Base-by-base conservation (phyloP, 2,329 filamentous ascomycete genomes). In the Paraconiothyrium sp. region DNA sequence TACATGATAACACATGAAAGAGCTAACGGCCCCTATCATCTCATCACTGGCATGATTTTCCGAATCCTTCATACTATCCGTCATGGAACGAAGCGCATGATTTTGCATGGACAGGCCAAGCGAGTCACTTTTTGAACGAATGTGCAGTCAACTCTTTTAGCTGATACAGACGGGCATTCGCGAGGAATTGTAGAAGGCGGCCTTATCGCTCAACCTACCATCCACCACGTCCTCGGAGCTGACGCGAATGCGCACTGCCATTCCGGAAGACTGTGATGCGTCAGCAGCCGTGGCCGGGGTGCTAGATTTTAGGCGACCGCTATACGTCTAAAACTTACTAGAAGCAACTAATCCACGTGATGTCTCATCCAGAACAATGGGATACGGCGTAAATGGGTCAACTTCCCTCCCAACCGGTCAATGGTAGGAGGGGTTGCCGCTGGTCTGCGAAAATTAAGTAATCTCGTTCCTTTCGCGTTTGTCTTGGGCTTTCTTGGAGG, bases 1-100 rank as follows among this genome's bases (percentile, higher is more conserved):
- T 60, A 75, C 73, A 62, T 72, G 65, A 57, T 76, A 71, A 14
- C 69, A 71, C 67, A 72, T 73, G 20, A 75, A 72, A 2, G 70
- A 67, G 3, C 57, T 57, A 4, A 76, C 58, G 1, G 64, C 57
- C 13, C 70, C 64, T 39, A 74, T 52, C 13, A 67, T 51, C 32
- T 68, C 68, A 16, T 74, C 67, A 22, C 64, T 73, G 0, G 61
- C 64, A n/a, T 71, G 68, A n/a, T 67, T 64, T 1, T 54, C 35
- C 2, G 69, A 58, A 32, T 72, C 64, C 16, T 69, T 65, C 64
- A 76, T 61, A 41, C 69, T 64, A 41, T 69, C 57, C 9, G 47
- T 60, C 6, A 68, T 68, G 20, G 66, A 43, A 34, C 62, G 60
- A 24, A 75, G 58, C 30, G 72, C 71, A 39, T 67, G 67, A 49